Base-by-base conservation (phyloP, 2,329 filamentous ascomycete species). In the Phialophora macrospora region DNA sequence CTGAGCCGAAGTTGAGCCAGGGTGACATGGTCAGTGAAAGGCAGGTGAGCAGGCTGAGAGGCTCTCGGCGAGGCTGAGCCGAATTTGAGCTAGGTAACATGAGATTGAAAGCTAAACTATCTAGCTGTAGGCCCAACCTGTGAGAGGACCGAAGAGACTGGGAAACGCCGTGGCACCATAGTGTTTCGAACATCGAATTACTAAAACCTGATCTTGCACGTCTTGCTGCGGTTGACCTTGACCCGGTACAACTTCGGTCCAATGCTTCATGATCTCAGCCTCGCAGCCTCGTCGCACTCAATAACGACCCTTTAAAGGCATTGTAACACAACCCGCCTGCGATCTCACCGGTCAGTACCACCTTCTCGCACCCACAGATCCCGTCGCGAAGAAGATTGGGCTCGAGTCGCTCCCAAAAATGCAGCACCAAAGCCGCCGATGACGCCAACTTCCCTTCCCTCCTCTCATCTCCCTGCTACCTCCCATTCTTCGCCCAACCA, bases 1-100 rank as follows among this genome's bases (percentile, higher is more conserved):
- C 38, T 44, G 17, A 44, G 38, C 38, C 38, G 38, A 44, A 44
- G 38, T 44, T 44, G 38, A 44, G 38, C 38, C 38, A 44, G 38
- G 6, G 38, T 44, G 38, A 44, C 38, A 44, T 20, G 17, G 38
- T 7, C 38, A 44, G 17, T 34, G 32, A 12, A 11, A 34, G 4
- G 32, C 32, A 34, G 32, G 32, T 34, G 32, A 34, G 32, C 32
- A 34, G 32, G 32, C 32, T 34, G 32, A 11, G 32, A 34, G 32
- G 32, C 32, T 34, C 32, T 4, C 32, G 32, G 11, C 11, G 32
- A 34, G 32, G 32, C 32, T 34, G 32, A 34, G 9, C 32, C 32
- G 32, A 34, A 34, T 4, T 12, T 4, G 32, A 34, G 30, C 32
- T 34, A 2, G 8, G 9, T 34, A 12, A 34, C 32, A 12, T 34